Conservation (phyloP, 768 basidiomycete genomes). For the Rubroboletus pulcherrimus region DNA sequence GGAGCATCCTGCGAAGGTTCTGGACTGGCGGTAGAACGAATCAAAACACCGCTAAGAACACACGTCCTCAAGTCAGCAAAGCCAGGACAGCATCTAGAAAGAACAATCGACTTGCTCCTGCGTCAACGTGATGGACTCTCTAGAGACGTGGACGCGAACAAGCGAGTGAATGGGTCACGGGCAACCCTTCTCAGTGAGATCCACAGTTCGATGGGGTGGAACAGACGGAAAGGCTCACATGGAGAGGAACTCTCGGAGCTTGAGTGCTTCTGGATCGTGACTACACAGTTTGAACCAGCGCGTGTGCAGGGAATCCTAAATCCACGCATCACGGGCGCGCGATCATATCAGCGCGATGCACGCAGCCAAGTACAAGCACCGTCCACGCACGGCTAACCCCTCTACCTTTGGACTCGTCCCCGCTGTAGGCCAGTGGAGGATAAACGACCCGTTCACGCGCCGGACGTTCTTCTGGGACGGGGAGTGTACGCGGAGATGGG, state of each 20-base stretch:
- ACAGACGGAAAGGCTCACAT: conserved; percentile 19
- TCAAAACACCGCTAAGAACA: conserved; percentile 10
- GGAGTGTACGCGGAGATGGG: conserved; percentile 28
- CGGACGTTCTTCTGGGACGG: conserved; percentile 28
- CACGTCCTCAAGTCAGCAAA: conserved; percentile 9
- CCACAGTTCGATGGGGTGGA: background rate
- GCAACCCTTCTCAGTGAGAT: conserved; percentile 5
- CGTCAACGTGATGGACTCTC: conserved; percentile 21
- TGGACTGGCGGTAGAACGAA: conserved; percentile 9
- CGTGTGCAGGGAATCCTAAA: conserved; percentile 22
- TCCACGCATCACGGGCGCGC: background rate
- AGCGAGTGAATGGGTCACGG: background rate
- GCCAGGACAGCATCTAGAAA: background rate
- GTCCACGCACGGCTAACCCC: conserved; percentile 6
- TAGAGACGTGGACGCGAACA: background rate
- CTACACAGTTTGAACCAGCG: conserved; percentile 26
- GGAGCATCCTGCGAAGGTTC: conserved; percentile 4
- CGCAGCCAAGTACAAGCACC: background rate
- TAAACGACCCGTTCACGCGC: conserved; percentile 16
- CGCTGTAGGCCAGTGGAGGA: conserved; percentile 26
- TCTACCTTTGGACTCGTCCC: conserved; percentile 1
- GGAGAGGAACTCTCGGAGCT: conserved; percentile 25
- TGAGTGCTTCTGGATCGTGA: conserved; percentile 21
- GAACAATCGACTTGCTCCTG: conserved; percentile 21
- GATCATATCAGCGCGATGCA: background rate